Base-by-base conservation (phyloP, 2,329 filamentous ascomycete species). In the Ilyonectria sp. region DNA sequence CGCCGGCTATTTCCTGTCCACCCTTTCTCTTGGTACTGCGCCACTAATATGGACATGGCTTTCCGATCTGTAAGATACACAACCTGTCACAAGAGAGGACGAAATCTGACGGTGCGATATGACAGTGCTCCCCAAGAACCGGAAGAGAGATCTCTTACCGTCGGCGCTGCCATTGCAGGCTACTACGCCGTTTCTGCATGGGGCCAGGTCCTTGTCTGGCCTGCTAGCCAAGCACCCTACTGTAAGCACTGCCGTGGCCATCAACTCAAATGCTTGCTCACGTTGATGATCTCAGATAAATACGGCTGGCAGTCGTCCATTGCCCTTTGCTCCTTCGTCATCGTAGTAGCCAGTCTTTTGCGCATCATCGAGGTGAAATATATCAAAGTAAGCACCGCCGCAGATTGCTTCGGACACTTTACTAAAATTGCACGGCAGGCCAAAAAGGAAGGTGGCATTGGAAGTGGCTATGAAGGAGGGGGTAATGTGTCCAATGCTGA, bases 161-260 rank as follows among this genome's bases (percentile, higher is more conserved):
- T 87, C 0, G 85, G 85, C 6, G 81, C 85, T 6, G 79, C 83
- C 1, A 83, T 87, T 21, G 84, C 85, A 3, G 80, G 81, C 0
- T 85, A 86, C 63, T 87, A 87, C 69, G 83, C 84, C 2, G 82
- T 87, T 29, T 82, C 83, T 0, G 83, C 85, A 1, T 87, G 85
- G 85, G 84, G 82, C 7, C 85, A 87, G 61, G 84, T 87, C 2
- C 77, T 86, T 2, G 82, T 86, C 2, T 87, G 86, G 86, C 86
- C 86, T 4, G 85, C 86, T 1, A 80, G 78, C 1, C 82, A 87
- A 67, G 86, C 85, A 2, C 86, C 85, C 0, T 84, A 83, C 55
- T 87, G 83, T 80, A 76, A 72, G 44, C 5, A 47, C 9, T 47
- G 80, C 74, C 57, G n/a, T 31, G 17, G 8, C 9, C 29, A 43